Evolutionary conservation across 2,329 filamentous ascomycete species (phyloP).

Genomic region (Lachnellula occidentalis): DNA sequence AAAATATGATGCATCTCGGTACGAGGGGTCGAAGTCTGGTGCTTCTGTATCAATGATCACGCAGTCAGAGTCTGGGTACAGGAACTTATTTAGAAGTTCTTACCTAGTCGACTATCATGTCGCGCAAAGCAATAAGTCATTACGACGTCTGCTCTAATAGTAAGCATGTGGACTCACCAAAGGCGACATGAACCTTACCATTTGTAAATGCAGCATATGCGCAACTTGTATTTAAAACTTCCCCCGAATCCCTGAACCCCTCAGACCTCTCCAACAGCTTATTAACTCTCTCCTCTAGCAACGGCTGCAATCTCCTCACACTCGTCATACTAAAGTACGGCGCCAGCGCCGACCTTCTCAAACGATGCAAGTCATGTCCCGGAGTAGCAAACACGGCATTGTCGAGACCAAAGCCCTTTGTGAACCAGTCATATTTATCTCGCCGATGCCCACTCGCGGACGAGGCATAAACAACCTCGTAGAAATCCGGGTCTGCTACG

Average conservation of each 20-base stretch:
- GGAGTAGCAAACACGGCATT: slow-evolving; percentile 6
- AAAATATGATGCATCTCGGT: slow-evolving; percentile 14
- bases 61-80: background rate
- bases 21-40: slow-evolving; percentile 17
- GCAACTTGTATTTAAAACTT: slow-evolving; percentile 1
- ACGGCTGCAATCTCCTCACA: slow-evolving; percentile 4
- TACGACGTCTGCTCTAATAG: slow-evolving; percentile 18
- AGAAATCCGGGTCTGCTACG: slow-evolving; percentile 28
- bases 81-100: background rate
- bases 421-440: slow-evolving; percentile 10
- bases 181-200: background rate
- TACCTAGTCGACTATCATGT: slow-evolving; percentile 5
- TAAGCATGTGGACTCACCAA: background rate
- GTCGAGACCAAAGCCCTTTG: slow-evolving; percentile 3
- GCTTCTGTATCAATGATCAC: slow-evolving; percentile 5
- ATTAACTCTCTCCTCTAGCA: slow-evolving; percentile 7
- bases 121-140: slow-evolving; percentile 23
- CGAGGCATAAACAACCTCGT: slow-evolving; percentile 28
- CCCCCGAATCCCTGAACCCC: background rate
- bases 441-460: background rate
- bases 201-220: slow-evolving; percentile 12
- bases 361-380: slow-evolving; percentile 1
- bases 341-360: slow-evolving; percentile 1
- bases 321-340: slow-evolving; percentile 6
- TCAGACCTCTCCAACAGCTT: slow-evolving; percentile 2